Evolutionary conservation across 768 basidiomycete species (phyloP), one percentile per base, ranked within the genome.

Genomic region (Dacryopinax spathularia): DNA sequence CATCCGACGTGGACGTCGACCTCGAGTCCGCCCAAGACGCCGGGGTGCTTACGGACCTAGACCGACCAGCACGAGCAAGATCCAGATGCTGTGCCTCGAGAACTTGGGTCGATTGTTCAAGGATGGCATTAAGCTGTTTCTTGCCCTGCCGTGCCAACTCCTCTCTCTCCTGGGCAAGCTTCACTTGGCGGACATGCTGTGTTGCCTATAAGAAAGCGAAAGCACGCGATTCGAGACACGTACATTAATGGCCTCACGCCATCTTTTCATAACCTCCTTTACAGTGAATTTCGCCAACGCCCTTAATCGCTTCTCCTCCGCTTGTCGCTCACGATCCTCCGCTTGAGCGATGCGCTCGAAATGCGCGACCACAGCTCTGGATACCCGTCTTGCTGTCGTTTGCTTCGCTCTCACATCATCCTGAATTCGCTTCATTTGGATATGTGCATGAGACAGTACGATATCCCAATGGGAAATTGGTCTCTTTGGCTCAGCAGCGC

Each of bases 221-320:
- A 22, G 25, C 1, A 56, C 18, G 27, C 16, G 33, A 34, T 10
- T 29, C 33, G 2, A 61, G 16, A 18, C 2, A 80, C 89, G 70
- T 70, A 89, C 89, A 68, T 84, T 84, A 44, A 93, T 84, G 7
- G 89, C 93, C 70, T 89, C 84, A 73, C 87, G 88, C 94, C 94
- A 97, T 70, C 91, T 87, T 7, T 78, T 79, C 33, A 81, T 79
- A 31, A 96, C 83, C 69, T 84, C 74, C 68, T 82, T 83, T 59
- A 87, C 78, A 0, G 88, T 85, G 22, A 82, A 80, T 75, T 88
- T 89, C 13, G 88, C 89, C 35, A 91, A 69, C 2, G 76, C 78
- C 61, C 82, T 78, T 67, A 88, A 66, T 31, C 85, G 78, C 72
- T 80, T 82, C 75, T 91, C 88, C 68, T 89, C 87, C 67, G 80